Evolutionary conservation across 129 eudicot species (phyloP), one percentile per base, ranked within the genome.

Genomic region (Flaveria ramosissima): DNA sequence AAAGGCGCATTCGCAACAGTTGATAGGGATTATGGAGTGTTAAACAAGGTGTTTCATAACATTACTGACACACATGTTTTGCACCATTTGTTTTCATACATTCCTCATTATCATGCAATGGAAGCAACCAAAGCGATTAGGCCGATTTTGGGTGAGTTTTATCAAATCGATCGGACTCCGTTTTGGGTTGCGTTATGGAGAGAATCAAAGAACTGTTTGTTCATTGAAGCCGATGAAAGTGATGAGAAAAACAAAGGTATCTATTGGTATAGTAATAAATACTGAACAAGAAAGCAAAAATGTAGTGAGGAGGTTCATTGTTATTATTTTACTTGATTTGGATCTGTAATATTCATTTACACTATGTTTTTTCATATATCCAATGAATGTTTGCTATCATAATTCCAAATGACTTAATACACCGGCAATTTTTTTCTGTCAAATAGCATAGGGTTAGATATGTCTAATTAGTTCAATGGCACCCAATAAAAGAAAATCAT

Each of bases 101-200:
- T 86, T 69, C 90, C 90, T 3, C 90, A 86, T 68, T 86, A 86
- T 43, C 88, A 86, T 74, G 90, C 88, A 9, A 84, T 84, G 86
- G 90, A 86, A 73, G 90, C 88, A 3, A 86, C 90, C 7, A 86
- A 81, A 23, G 88, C 88, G 6, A 86, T 86, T 59, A 75, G 68
- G 77, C 90, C 90, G 14, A 61, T 86, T 46, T 3, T 86, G 30
- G 90, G 90, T 0, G 85, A 86, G 75, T 86, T 73, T 55, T 86
- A 86, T 56, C 90, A 84, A 60, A 80, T 71, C 23, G 90, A 86
- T 27, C 73, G 74, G 27, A 86, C 90, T 36, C 84, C 88, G 13
- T 71, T 83, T 70, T 65, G 65, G 63, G 19, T 70, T 61, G 88
- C 90, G 57, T 73, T 86, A 77, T 86, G 84, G 85, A 83, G 90